Base-by-base conservation (phyloP, 495 filamentous ascomycete species). In the Daldinia loculata region DNA sequence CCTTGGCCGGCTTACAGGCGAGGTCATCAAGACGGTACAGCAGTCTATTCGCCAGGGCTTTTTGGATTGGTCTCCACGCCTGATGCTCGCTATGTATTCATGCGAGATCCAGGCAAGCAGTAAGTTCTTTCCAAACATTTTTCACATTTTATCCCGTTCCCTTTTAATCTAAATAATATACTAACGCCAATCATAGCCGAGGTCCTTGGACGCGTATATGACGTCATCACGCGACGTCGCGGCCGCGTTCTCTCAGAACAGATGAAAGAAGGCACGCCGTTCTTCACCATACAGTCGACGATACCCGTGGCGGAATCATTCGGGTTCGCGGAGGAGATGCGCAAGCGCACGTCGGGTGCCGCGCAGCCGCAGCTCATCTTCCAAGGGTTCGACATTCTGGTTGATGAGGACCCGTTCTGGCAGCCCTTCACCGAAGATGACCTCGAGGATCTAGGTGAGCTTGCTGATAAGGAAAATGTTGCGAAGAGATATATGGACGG, bases 21-120 rank as follows among this genome's bases (percentile, higher is more conserved):
- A 97, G 79, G 87, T 95, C 15, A 96, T 99, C 79, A 91, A 92
- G 75, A 89, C 92, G 1, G 90, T 94, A 4, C 93, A 93, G 56
- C 89, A 92, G 38, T 88, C 92, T n/a, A 95, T 98, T 69, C 86
- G 88, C 17, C 88, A 91, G 74, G 95, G 90, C 15, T 97, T 98
- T 83, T 81, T 97, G 3, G 96, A 98, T 84, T 99, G 95, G 95
- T 94, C 90, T 62, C 94, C 96, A 0, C 88, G 95, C 2, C 84
- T 99, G 30, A 86, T 98, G 84, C 89, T 98, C 56, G 94, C 95
- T n/a, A 98, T 98, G 93, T 99, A 99, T 82, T 93, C 90, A 61
- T 95, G 93, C 77, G 95, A 98, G 75, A 98, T 99, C 72, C 96
- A 98, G 85, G 93, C 95, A 56, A 93, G 92, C 41, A 93, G 92